Conservation (phyloP, 202 grass and related monocot genomes). For the Alloteropsis angusta region DNA sequence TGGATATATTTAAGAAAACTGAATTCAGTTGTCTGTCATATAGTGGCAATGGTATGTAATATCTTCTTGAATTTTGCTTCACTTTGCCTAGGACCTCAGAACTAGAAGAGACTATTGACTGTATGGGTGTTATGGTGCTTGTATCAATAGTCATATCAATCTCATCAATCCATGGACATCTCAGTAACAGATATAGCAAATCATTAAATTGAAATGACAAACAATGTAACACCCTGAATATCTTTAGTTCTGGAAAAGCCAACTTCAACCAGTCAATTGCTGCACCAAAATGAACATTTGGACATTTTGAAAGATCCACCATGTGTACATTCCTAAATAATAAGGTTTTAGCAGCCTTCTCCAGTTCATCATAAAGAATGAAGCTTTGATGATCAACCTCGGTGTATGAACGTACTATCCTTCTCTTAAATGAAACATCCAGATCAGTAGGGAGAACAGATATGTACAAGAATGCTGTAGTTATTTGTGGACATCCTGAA, state of each 20-base stretch:
- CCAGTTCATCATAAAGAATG: slow-evolving; percentile 18
- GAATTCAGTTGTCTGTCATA: slow-evolving; percentile 17
- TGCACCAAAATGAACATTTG: slow-evolving; percentile 45
- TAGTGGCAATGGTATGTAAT: slow-evolving; percentile 2
- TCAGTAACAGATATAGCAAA: slow-evolving; percentile 45
- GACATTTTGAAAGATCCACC: slow-evolving; percentile 70
- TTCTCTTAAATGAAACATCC: slow-evolving; percentile 47
- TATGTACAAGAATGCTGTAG: slow-evolving; percentile 45
- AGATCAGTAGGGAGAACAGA: slow-evolving; percentile 45
- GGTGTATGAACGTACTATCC: slow-evolving; percentile 27
- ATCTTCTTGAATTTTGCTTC: slow-evolving; percentile 21
- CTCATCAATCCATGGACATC: slow-evolving; percentile 43
- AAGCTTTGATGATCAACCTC: slow-evolving; percentile 26
- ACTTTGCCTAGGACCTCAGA: slow-evolving; percentile 24
- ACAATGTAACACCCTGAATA: slow-evolving; percentile 59
- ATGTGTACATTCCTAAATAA: slow-evolving; percentile 40
- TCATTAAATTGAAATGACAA: slow-evolving; percentile 47
- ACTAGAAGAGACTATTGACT: slow-evolving; percentile 42
- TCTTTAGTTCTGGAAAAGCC: slow-evolving; percentile 55
- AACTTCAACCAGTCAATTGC: slow-evolving; percentile 39
- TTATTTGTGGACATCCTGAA: slow-evolving; percentile 66
- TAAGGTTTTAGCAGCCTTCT: slow-evolving; percentile 20
- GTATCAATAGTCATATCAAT: slow-evolving; percentile 58
- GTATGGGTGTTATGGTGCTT: slow-evolving; percentile 21
- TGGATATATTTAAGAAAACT: slow-evolving; percentile 48